Evolutionary conservation across 169 alveolate genomes (phyloP), one percentile per base, ranked within the genome.

Genomic region (Eimeria brunetti): DNA sequence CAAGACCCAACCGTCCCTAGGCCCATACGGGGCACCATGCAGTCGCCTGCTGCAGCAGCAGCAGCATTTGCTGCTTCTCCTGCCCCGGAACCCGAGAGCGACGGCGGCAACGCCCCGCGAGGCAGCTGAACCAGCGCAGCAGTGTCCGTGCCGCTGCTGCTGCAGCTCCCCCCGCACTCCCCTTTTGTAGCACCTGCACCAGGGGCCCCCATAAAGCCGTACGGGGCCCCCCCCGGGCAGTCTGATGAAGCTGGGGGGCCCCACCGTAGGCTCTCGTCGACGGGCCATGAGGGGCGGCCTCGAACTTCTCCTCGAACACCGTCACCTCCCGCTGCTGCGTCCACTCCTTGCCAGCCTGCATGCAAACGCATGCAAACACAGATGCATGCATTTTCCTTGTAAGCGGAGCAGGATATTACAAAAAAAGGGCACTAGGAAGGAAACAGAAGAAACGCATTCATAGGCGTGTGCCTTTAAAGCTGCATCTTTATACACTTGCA

Each of bases 321-420:
- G 24, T 80, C 88, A 24, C 67, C 46, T 84, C 53, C 58, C n/a
- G 91, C 51, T 16, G 91, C 88, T n/a, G 88, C 69, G 30, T 80
- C 88, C 46, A 44, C 58, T 80, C 88, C 67, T 80, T 51, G 88
- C 88, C 88, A 80, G 67, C 67, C 88, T 80, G 88, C 67, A 46
- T 38, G 56, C 84, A 75, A 22, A 75, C 38, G 58, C 11, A 44
- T 22, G 58, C 38, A 38, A 8, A 38, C 20, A 38, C 69, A 41
- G 46, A 41, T 4, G 46, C 46, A 67, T 67, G 44, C 20, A 67
- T 11, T 22, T n/a, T 5, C n/a, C 76, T 27, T 24, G 44, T 38
- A 41, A 16, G 38, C 9, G n/a, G 38, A 6, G 16, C 6, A n/a
- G 76, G 44, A 8, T 67, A 30, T 4, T 30, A 3, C 18, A n/a